phyloP scores from a whole-genome alignment of 2,329 filamentous ascomycete genomes.

The Triangularia setosa region DNA sequence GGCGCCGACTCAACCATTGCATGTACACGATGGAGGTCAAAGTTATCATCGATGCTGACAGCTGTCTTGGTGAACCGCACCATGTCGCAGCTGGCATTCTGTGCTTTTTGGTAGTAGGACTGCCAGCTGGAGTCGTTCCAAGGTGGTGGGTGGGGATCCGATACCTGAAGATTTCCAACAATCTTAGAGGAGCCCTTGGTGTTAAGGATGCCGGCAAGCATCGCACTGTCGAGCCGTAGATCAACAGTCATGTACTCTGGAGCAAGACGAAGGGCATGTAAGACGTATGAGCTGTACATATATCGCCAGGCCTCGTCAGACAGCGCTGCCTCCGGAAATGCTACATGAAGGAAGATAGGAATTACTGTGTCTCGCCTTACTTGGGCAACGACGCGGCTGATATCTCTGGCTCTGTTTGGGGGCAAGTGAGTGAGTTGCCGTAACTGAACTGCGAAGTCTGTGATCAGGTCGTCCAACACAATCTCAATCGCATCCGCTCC shows the following conservation, averaged over 20 bases:
- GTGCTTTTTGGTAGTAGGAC: constrained; percentile 55
- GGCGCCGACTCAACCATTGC: constrained; percentile 43
- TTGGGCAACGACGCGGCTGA: constrained; percentile 56
- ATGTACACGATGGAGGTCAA: constrained; percentile 54
- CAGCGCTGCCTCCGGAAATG: constrained; percentile 30
- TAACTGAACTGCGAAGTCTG: constrained; percentile 15
- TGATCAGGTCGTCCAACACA: constrained; percentile 42
- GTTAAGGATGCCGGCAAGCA: constrained; percentile 47
- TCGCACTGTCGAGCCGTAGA: constrained; percentile 50
- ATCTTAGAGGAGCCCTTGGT: constrained; percentile 44
- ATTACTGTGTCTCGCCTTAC: constrained; percentile 60
- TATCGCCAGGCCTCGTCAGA: constrained; percentile 26
- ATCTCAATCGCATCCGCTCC: constrained; percentile 66
- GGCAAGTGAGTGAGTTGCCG: constrained; percentile 19
- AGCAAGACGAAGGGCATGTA: constrained; percentile 57
- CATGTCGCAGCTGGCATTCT: constrained; percentile 55
- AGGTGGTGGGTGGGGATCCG: constrained; percentile 38
- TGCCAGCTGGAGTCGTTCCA: constrained; percentile 56
- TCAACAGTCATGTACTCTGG: constrained; percentile 63
- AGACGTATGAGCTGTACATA: constrained; percentile 53
- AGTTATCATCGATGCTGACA: constrained; percentile 56
- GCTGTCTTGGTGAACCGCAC: constrained; percentile 59
- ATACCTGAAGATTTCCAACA: constrained; percentile 52
- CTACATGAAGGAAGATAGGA: constrained; percentile 53
- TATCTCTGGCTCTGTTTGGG: constrained; percentile 42